Conservation (phyloP, 192 early-diverging fungal species). For the Coemansia aciculifera region DNA sequence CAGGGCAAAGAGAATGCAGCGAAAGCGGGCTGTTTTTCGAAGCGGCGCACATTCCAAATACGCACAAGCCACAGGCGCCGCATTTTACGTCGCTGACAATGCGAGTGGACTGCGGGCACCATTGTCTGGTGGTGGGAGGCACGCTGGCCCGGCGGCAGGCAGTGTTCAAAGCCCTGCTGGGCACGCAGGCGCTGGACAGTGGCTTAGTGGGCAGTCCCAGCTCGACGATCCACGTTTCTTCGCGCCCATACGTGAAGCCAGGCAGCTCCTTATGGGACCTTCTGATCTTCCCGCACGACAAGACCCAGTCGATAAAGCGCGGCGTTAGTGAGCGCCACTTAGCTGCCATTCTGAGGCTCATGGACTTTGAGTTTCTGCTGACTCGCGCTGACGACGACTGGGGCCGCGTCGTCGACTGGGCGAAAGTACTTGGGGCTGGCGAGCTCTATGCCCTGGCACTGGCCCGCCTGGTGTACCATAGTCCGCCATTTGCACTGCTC, state of each 20-base stretch:
- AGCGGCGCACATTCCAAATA: constrained; percentile 5
- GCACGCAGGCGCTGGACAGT: neutral
- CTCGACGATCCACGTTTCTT: constrained; percentile 1
- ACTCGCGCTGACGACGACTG: constrained; percentile 33
- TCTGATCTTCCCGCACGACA: constrained; percentile 50
- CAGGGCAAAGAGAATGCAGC: constrained; percentile 15
- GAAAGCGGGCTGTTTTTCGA: constrained; percentile 4
- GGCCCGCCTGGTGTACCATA: constrained; percentile 38
- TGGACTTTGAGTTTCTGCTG: constrained; percentile 41
- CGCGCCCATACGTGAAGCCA: constrained; percentile 23
- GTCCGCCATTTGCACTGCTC: constrained; percentile 37
- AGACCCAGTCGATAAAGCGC: constrained; percentile 31
- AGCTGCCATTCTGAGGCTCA: constrained; percentile 23
- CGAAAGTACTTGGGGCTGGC: constrained; percentile 27
- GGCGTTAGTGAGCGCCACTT: constrained; percentile 40
- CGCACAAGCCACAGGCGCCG: constrained; percentile 2
- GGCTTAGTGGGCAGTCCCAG: constrained; percentile 15
- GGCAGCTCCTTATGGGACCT: constrained; percentile 52
- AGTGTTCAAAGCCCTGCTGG: constrained; percentile 23
- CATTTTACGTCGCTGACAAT: constrained; percentile 26
- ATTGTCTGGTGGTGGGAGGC: constrained; percentile 35
- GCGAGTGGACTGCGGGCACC: constrained; percentile 34
- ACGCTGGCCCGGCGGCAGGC: constrained; percentile 16
- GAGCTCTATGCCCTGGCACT: constrained; percentile 35
- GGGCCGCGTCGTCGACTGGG: constrained; percentile 41